These are phyloP conservation scores for Cytospora piceae DNA, from an alignment of 2,329 filamentous ascomycete species.

Conservation along the genomic window DNA sequence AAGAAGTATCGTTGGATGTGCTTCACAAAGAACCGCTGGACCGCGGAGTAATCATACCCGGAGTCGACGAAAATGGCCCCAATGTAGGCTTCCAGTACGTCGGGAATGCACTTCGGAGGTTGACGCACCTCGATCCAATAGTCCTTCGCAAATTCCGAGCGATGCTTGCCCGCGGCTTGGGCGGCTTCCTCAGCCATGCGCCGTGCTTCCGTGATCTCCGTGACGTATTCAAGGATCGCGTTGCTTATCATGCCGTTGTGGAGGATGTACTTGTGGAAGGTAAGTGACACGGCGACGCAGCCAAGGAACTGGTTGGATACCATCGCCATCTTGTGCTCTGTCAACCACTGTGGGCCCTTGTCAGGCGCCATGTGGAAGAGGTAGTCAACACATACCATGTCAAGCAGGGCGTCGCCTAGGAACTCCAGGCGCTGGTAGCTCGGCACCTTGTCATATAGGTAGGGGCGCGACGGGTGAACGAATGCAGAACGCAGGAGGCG, in stretches of 20 bases:
- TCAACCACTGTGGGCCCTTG: conserved; percentile 93
- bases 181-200: conserved; percentile 41
- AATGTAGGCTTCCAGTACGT: conserved; percentile 86
- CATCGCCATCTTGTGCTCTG: conserved; percentile 99
- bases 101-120: conserved; percentile 77
- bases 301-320: conserved; percentile 94
- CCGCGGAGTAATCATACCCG: conserved; percentile 72
- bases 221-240: conserved; percentile 58
- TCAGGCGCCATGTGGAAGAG: conserved; percentile 77
- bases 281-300: conserved; percentile 76
- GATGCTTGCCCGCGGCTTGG: conserved; percentile 40
- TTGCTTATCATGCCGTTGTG: conserved; percentile 51
- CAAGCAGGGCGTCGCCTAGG: conserved; percentile 83
- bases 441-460: conserved; percentile 75
- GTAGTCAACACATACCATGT: conserved; percentile 82
- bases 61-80: conserved; percentile 93
- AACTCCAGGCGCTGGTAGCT: conserved; percentile 93
- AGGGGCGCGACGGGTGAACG: conserved; percentile 81
- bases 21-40: conserved; percentile 76
- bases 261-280: conserved; percentile 75
- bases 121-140: conserved; percentile 69
- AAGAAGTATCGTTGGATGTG: conserved; percentile 79
- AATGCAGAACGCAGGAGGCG: conserved; percentile 82
- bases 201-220: conserved; percentile 54
- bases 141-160: conserved; percentile 55